Percentiles rank a stretch among this genome's conserved stretches.
Evolutionary conservation across 1,284 basidiomycete genomes (phyloP).

Genomic region (Gomphus sp.): DNA sequence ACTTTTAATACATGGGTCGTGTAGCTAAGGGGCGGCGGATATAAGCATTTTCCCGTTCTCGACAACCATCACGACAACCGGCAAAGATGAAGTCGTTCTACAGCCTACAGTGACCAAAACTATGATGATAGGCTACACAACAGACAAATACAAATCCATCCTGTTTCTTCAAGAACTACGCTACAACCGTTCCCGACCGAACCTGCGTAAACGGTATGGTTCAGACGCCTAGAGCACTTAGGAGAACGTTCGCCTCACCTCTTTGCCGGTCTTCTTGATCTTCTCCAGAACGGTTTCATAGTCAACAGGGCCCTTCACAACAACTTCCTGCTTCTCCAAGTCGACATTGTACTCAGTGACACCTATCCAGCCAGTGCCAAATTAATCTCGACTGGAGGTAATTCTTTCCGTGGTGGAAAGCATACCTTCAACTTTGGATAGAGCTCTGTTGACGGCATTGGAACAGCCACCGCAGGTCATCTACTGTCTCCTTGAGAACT

Average conservation of each 20-base stretch:
- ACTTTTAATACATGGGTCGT: too few relatives aligned
- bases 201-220: constrained; percentile 18
- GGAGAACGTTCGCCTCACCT: constrained; percentile 31
- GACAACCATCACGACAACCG: background rate
- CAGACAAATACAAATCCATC: background rate
- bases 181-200: constrained; percentile 29
- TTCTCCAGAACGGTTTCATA: constrained; percentile 64
- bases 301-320: constrained; percentile 51
- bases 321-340: constrained; percentile 63
- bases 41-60: too few relatives aligned
- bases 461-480: constrained; percentile 83
- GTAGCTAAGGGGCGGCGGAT: too few relatives aligned
- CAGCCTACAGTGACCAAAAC: too few relatives aligned
- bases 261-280: constrained; percentile 86
- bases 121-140: background rate
- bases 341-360: constrained; percentile 50
- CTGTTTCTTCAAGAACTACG: constrained; percentile 13
- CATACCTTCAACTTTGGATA: constrained; percentile 55
- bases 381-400: background rate
- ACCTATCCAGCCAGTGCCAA: constrained; percentile 25
- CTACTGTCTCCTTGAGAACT: constrained; percentile 24
- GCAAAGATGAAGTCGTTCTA: background rate
- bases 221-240: background rate
- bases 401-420: background rate
- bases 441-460: constrained; percentile 64